Evolutionary conservation across 179 eudicot species (phyloP), one percentile per base, ranked within the genome.

Genomic region (Heliamphora pulchella): DNA sequence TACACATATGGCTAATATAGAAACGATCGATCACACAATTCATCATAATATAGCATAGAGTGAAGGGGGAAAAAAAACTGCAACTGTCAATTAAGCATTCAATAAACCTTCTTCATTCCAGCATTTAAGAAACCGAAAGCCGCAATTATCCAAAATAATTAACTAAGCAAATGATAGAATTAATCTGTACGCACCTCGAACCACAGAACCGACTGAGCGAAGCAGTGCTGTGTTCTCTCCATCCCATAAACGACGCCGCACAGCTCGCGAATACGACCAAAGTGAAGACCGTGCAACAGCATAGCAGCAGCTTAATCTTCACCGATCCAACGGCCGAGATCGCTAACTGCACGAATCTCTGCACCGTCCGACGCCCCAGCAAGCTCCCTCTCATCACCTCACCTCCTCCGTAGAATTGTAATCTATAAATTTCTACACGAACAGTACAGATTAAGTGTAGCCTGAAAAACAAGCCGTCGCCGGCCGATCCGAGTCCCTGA

Each of bases 251-350:
- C 71, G 93, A 80, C 51, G 89, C 71, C 83, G 91, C 85, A 8
- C 89, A 82, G 72, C 83, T 83, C 0, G 80, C 78, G 69, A 91
- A 78, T 79, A 83, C 87, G 20, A 89, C 68, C 10, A 91, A 50
- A 11, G 88, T 80, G 79, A 94, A 84, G 9, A 86, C 62, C 6
- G 88, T 79, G 67, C 91, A 88, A 54, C 90, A 83, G n/a, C 86
- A 85, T 18, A 94, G 87, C 80, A 94, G 47, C 17, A 92, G 70
- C 83, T 85, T 91, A 71, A 91, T 81, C 89, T 83, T 94, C 5
- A 82, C 87, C 2, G 95, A 91, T 87, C 92, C 91, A 11, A 81
- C 87, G 71, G 86, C 86, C 0, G 83, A 79, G 80, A 90, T 54
- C 79, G 90, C 86, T 64, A 83, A 78, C 79, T 89, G 92, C 80